Conservation (phyloP, 129 eudicot species). For the Tanacetum coccineum region DNA sequence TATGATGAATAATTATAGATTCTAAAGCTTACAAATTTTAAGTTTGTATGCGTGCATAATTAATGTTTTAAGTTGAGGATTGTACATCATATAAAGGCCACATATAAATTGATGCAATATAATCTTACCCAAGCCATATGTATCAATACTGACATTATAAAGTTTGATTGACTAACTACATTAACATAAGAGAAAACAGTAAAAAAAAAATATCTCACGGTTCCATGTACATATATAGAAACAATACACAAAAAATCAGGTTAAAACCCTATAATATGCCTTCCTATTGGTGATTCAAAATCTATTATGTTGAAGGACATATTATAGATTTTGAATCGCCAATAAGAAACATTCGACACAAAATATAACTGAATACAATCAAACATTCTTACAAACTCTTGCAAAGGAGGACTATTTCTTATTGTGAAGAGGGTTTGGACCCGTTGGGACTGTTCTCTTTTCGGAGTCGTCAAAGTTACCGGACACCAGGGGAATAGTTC, state of each 20-base stretch:
- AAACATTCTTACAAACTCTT: constrained; percentile 23
- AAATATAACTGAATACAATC: not conserved
- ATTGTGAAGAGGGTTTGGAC: constrained; percentile 41
- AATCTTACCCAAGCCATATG: not conserved
- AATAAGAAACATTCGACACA: not conserved
- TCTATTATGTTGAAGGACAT: constrained; percentile 16
- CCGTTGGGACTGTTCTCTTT: constrained; percentile 34
- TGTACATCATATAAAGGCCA: not conserved
- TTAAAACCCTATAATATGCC: constrained; percentile 2
- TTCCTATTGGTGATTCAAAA: constrained; percentile 28
- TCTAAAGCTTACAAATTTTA: not conserved
- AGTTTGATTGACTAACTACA: not conserved
- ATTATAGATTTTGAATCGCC: constrained; percentile 30
- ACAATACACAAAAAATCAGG: constrained; percentile 8
- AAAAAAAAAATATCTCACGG: constrained; percentile 1
- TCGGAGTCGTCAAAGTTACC: constrained; percentile 15
- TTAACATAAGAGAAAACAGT: not conserved
- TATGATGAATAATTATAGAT: too few relatives aligned
- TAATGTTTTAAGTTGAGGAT: too few relatives aligned
- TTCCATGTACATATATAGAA: not conserved
- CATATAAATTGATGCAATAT: constrained; percentile 6
- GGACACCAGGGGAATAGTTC: constrained; percentile 27
- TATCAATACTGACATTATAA: not conserved
- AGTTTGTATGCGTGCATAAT: not conserved
- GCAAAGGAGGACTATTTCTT: constrained; percentile 19